Evolutionary conservation across 2,329 filamentous ascomycete genomes (phyloP).

Genomic region (Colletotrichum sp.): DNA sequence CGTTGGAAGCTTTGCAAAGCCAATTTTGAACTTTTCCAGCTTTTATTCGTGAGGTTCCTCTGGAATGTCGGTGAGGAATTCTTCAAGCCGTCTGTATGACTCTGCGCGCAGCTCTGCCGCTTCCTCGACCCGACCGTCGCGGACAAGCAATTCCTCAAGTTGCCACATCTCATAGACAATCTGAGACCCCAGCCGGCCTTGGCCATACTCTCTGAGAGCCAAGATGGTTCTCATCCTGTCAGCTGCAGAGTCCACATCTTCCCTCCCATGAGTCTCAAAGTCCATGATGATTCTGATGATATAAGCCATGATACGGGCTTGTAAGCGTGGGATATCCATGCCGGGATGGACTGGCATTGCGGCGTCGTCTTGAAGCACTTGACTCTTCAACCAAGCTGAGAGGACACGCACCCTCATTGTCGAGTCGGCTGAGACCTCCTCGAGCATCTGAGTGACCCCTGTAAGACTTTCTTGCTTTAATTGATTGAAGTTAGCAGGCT

Average conservation of each 20-base stretch:
- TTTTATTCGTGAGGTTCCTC: not conserved
- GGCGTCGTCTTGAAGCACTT: not conserved
- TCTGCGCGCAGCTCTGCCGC: not conserved
- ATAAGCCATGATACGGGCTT: slow-evolving; percentile 13
- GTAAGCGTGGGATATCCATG: not conserved
- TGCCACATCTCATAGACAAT: slow-evolving; percentile 22
- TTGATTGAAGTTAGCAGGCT: not conserved
- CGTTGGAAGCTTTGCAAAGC: not conserved
- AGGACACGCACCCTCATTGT: not conserved
- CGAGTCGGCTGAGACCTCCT: not conserved
- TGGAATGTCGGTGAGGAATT: not conserved
- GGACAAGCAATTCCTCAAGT: slow-evolving; percentile 9
- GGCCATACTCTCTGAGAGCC: slow-evolving; percentile 19
- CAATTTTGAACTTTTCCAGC: not conserved
- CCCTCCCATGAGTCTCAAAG: not conserved
- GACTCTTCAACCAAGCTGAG: not conserved
- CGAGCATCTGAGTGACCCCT: not conserved
- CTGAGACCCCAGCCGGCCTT: slow-evolving; percentile 15
- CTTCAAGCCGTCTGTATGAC: not conserved
- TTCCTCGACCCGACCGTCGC: not conserved
- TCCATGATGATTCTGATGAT: slow-evolving; percentile 1
- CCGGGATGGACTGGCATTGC: not conserved
- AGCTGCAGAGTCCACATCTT: not conserved
- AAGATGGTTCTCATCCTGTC: slow-evolving; percentile 1
- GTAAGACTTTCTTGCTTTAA: not conserved